Evolutionary conservation across 495 filamentous ascomycete species (phyloP), one percentile per base, ranked within the genome.

Genomic region (Penicillium roqueforti): DNA sequence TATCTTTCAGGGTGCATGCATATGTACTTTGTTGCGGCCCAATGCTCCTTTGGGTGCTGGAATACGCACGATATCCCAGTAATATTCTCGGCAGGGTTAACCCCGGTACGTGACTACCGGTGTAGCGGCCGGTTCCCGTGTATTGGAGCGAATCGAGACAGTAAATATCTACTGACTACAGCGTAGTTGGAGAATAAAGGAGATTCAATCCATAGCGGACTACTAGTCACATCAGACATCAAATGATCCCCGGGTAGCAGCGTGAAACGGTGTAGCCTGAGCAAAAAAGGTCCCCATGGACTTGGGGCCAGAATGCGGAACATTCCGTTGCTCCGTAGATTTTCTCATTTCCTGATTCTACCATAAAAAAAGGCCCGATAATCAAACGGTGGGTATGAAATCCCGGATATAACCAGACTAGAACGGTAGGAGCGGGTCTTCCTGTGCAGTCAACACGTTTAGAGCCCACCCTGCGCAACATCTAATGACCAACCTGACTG

Each of bases 331-430:
- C 8, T 16, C 3, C 41, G 13, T 45, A 29, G 25, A 45, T 29
- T 25, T 45, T 45, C 41, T 38, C 47, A 38, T 29, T 34, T 23
- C 14, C 28, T 31, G 16, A 7, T 22, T 7, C 49, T 41, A 51
- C 32, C 25, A 41, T 47, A 32, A 29, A 42, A 9, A 41, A 44
- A n/a, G 11, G 0, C n/a, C 19, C 16, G 28, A 32, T 1, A 44
- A 18, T n/a, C 9, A 20, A 34, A 18, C 34, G 8, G 20, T 52
- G 40, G 39, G 22, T 34, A 44, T 18, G 18, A 25, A 25, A 23
- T 25, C 49, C 39, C 39, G 47, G 34, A 40, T 23, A 39, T 52
- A 5, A 19, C 49, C 49, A 44, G 20, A 44, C 20, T 44, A 18
- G 11, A 29, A 36, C 4, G 9, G 23, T 10, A 25, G 1, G 9